phyloP scores from a whole-genome alignment of 1,284 basidiomycete genomes.

The Boletus semigastroideus region DNA sequence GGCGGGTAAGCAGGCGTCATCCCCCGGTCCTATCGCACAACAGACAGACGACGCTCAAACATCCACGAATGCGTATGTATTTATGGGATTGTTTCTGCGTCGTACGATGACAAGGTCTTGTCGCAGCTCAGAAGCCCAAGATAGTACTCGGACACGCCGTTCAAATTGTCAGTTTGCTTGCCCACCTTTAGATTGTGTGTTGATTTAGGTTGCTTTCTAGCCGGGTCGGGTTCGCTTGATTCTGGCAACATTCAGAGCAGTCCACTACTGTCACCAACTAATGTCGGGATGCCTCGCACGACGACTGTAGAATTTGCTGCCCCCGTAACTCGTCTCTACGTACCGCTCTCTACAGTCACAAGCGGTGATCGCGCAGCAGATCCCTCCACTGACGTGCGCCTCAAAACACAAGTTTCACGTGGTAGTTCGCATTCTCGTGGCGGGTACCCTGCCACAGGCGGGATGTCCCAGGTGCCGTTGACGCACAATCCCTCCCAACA shows the following conservation, averaged over 20 bases:
- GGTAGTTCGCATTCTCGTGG: constrained; percentile 12
- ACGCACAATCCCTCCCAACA: constrained; percentile 15
- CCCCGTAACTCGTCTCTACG: constrained; percentile 20
- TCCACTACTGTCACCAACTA: constrained; percentile 3
- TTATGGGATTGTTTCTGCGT: not conserved
- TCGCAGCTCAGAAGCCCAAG: constrained; percentile 40
- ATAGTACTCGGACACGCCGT: constrained; percentile 9
- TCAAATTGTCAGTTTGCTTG: constrained; percentile 16
- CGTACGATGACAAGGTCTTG: constrained; percentile 13
- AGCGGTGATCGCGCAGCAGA: constrained; percentile 3
- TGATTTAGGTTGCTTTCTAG: constrained; percentile 9
- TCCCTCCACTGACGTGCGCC: constrained; percentile 1
- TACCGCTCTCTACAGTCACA: constrained; percentile 12
- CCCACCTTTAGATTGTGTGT: not conserved
- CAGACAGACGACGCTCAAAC: constrained; percentile 4
- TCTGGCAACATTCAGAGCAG: constrained; percentile 32
- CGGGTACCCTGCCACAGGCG: constrained; percentile 11
- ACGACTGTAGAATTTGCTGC: constrained; percentile 57
- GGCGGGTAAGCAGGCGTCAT: not conserved
- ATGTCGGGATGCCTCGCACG: constrained; percentile 40
- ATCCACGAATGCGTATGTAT: constrained; percentile 11
- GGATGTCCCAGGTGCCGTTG: constrained; percentile 14
- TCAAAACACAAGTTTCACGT: constrained; percentile 6
- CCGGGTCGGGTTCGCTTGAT: constrained; percentile 32
- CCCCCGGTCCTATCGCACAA: not conserved